phyloP scores from a whole-genome alignment of 805 yeast species.

The Starmerella cellae region DNA sequence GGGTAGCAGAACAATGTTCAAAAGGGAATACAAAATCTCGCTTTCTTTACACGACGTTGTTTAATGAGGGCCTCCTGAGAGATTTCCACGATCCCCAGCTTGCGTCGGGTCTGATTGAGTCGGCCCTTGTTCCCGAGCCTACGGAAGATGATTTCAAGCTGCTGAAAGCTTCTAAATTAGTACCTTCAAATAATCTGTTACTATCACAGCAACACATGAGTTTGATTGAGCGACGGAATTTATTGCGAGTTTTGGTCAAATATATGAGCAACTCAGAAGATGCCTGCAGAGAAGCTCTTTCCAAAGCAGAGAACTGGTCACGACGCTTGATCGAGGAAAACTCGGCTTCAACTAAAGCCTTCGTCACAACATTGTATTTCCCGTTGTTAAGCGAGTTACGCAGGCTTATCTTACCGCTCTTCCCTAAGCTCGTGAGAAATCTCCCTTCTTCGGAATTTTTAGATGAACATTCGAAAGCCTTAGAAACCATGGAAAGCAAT shows the following conservation, averaged over 20 bases:
- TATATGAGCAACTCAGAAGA: not conserved
- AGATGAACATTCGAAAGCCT: not conserved
- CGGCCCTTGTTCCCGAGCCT: not conserved
- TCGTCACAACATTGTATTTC: not conserved
- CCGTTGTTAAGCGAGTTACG: not conserved
- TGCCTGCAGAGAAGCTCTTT: not conserved
- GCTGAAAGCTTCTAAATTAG: not conserved
- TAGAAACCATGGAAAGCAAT: conserved; percentile 4
- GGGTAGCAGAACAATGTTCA: not conserved
- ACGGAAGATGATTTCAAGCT: not conserved
- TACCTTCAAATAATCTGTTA: not conserved
- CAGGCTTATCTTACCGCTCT: not conserved
- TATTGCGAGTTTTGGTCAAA: not conserved
- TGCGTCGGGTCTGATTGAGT: not conserved
- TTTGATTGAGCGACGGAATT: not conserved
- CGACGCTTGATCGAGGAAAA: not conserved
- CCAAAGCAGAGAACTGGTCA: not conserved
- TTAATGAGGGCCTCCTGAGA: not conserved
- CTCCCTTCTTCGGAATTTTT: not conserved
- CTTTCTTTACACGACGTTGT: not conserved
- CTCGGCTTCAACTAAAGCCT: not conserved
- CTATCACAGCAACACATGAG: not conserved
- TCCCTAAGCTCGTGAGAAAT: not conserved
- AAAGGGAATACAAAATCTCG: not conserved
- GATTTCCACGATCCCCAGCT: not conserved